Percentiles rank a stretch among this genome's conserved stretches.
Conservation (phyloP, 805 yeast species). For the Lipomyces sp. region DNA sequence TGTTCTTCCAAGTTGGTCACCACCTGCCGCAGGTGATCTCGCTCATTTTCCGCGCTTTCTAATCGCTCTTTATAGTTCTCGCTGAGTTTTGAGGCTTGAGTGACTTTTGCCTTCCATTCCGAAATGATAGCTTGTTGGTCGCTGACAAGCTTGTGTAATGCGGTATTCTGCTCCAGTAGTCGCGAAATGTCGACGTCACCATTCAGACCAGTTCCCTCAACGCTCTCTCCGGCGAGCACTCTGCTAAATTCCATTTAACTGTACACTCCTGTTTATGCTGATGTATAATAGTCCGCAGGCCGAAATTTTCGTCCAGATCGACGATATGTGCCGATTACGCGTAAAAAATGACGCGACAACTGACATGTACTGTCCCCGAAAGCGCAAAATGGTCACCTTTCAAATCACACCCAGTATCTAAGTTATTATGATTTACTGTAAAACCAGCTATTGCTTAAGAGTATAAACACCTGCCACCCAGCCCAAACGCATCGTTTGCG, state of each 20-base stretch:
- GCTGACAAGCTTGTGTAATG: slow-evolving; percentile 1
- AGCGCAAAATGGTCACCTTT: not conserved
- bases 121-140: slow-evolving; percentile 1
- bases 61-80: not conserved
- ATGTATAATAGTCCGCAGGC: not conserved
- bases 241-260: not conserved
- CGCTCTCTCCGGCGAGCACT: not conserved
- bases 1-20: slow-evolving; percentile 15
- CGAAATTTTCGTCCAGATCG: not conserved
- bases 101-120: slow-evolving; percentile 2
- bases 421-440: not conserved
- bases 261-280: not conserved
- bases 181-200: not conserved
- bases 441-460: not conserved
- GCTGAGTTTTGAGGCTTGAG: not conserved
- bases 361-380: not conserved
- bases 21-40: slow-evolving; percentile 11
- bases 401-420: not conserved
- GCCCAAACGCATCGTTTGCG: not conserved
- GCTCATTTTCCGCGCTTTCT: slow-evolving; percentile 16
- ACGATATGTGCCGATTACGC: not conserved
- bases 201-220: not conserved
- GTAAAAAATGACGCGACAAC: not conserved
- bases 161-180: not conserved
- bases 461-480: not conserved